phyloP scores from a whole-genome alignment of 108 stramenopile genomes.

The Mediolabrus comicus region DNA sequence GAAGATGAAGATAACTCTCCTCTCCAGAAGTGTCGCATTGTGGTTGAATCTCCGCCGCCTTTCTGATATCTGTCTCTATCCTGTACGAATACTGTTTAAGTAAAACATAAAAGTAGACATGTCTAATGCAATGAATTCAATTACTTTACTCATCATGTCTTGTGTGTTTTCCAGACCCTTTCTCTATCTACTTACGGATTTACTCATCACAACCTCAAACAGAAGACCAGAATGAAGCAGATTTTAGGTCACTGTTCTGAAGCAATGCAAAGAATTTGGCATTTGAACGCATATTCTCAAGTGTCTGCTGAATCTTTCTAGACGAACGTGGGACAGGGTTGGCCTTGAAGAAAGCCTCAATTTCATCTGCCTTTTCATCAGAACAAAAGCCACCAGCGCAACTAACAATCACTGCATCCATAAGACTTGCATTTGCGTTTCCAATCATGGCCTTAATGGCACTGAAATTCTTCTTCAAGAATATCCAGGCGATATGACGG shows the following conservation, averaged over 20 bases:
- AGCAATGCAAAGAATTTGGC: slow-evolving; percentile 68
- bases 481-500: slow-evolving; percentile 86
- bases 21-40: neutral
- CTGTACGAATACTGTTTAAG: neutral
- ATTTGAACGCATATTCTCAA: slow-evolving; percentile 81
- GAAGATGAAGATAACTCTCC: neutral
- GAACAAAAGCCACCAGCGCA: slow-evolving; percentile 82
- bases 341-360: slow-evolving; percentile 84
- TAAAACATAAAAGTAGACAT: no score
- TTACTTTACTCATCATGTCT: no score
- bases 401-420: slow-evolving; percentile 89
- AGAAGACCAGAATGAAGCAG: slow-evolving; percentile 57
- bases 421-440: slow-evolving; percentile 81
- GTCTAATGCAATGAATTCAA: no score
- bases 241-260: slow-evolving; percentile 60
- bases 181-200: no score
- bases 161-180: no score
- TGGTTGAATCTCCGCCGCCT: neutral
- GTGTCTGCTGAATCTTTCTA: slow-evolving; percentile 86
- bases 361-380: slow-evolving; percentile 86
- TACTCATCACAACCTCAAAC: no score
- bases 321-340: slow-evolving; percentile 75
- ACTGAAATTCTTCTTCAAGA: slow-evolving; percentile 87
- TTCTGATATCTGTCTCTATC: neutral
- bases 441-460: slow-evolving; percentile 81